Base-by-base conservation (phyloP, 2,329 filamentous ascomycete species). In the Aspergillus vadensis region DNA sequence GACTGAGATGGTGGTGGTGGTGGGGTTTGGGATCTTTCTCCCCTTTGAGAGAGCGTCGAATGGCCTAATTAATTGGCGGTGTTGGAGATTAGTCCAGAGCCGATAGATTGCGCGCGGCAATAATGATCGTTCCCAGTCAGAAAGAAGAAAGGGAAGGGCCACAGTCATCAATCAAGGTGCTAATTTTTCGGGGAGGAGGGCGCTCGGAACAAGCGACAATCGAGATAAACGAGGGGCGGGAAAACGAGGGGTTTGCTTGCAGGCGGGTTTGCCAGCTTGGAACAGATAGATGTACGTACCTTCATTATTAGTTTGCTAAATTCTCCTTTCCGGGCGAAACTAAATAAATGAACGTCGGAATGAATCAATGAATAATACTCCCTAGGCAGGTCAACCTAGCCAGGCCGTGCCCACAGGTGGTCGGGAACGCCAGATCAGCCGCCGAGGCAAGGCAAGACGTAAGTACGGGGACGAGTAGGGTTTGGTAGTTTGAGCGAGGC, bases 21-120 rank as follows among this genome's bases (percentile, higher is more conserved):
- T 67, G 63, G 63, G 63, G 86, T 75, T 88, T 86, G 63, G 80
- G 76, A 66, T 86, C 85, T 83, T 92, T 96, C 69, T 96, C 91
- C 77, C 91, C 89, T 81, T 96, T 96, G 79, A 96, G 90, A 64
- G 92, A 96, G 80, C 91, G 86, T 76, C 92, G 87, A 78, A 97
- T 85, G 76, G 88, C 89, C 89, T 92, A 80, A 49, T 21, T 21
- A 39, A 54, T 51, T 44, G 57, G 44, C 57, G 23, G 54, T 56
- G 55, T 54, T 52, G 38, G 39, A 58, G 52, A 50, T 30, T 2
- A 57, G 19, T 21, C 27, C 25, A 49, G 47, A 23, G 10, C 17
- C 19, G 36, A 38, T 38, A 15, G 49, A 30, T 17, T 43, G 23
- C 19, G 43, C 10, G 43, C 43, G 43, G 25, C 15, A 57, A 32